Evolutionary conservation across 2,329 filamentous ascomycete genomes (phyloP).

Genomic region (Mariannaea elegans): DNA sequence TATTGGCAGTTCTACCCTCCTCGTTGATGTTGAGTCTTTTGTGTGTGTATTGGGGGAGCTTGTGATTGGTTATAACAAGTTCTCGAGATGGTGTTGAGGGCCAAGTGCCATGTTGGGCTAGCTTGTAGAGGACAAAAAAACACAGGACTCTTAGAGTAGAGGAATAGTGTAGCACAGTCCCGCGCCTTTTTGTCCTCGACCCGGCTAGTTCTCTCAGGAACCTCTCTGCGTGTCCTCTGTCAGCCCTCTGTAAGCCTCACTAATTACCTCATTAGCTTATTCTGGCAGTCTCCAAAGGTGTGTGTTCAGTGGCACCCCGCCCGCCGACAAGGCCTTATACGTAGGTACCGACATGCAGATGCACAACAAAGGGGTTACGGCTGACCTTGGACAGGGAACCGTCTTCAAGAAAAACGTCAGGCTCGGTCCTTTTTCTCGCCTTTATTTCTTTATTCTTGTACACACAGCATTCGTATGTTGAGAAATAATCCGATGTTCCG

Average conservation of each 20-base stretch:
- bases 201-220: too few relatives aligned
- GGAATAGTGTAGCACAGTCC: too few relatives aligned
- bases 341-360: background rate
- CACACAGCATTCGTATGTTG: background rate
- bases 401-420: background rate
- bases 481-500: background rate
- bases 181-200: background rate
- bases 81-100: constrained; percentile 6
- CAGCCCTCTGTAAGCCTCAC: background rate
- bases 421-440: constrained; percentile 1
- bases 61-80: constrained; percentile 7
- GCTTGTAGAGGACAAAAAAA: too few relatives aligned
- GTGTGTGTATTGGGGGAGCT: constrained; percentile 3
- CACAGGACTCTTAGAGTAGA: too few relatives aligned
- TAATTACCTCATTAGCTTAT: too few relatives aligned
- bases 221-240: too few relatives aligned
- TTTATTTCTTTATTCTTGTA: background rate
- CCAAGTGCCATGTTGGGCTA: background rate
- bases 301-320: too few relatives aligned
- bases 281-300: too few relatives aligned
- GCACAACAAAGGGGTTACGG: background rate
- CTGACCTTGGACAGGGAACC: background rate
- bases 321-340: background rate
- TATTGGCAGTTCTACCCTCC: constrained; percentile 9
- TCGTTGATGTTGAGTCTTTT: too few relatives aligned